phyloP scores from a whole-genome alignment of 2,329 filamentous ascomycete species.

The Penicillium thymicola region DNA sequence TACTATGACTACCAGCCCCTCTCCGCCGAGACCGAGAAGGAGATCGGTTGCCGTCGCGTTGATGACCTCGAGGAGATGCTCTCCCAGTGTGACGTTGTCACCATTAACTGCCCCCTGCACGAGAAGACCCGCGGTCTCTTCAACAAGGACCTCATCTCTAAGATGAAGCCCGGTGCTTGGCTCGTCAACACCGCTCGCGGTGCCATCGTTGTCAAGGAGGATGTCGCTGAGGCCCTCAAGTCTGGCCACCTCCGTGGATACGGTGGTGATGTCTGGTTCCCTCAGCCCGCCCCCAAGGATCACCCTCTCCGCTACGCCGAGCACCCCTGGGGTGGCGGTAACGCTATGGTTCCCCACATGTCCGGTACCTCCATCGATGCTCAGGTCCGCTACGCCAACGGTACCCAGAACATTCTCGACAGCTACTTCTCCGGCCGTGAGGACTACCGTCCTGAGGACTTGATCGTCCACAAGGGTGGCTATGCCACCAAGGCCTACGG shows the following conservation, averaged over 20 bases:
- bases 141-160: slow-evolving; percentile 96
- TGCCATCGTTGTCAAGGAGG: slow-evolving; percentile 99
- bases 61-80: slow-evolving; percentile 90
- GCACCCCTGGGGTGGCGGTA: slow-evolving; percentile 94
- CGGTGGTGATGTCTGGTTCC: slow-evolving; percentile 71
- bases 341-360: slow-evolving; percentile 99
- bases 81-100: slow-evolving; percentile 91
- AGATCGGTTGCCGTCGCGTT: slow-evolving; percentile 92
- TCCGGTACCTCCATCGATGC: slow-evolving; percentile 98
- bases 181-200: slow-evolving; percentile 98
- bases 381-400: slow-evolving; percentile 84
- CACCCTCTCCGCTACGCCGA: slow-evolving; percentile 89
- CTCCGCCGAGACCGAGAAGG: slow-evolving; percentile 77
- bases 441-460: slow-evolving; percentile 85
- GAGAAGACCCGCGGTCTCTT: slow-evolving; percentile 95
- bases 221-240: slow-evolving; percentile 91
- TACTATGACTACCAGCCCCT: slow-evolving; percentile 99
- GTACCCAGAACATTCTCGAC: slow-evolving; percentile 83
- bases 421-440: slow-evolving; percentile 84
- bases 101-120: slow-evolving; percentile 99
- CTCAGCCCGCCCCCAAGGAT: slow-evolving; percentile 90
- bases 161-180: slow-evolving; percentile 99
- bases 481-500: slow-evolving; percentile 96
- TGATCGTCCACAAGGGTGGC: slow-evolving; percentile 85
- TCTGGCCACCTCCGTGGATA: slow-evolving; percentile 65